Evolutionary conservation across 2,329 filamentous ascomycete genomes (phyloP), one percentile per base, ranked within the genome.

Genomic region (Plectosphaerella sp.): DNA sequence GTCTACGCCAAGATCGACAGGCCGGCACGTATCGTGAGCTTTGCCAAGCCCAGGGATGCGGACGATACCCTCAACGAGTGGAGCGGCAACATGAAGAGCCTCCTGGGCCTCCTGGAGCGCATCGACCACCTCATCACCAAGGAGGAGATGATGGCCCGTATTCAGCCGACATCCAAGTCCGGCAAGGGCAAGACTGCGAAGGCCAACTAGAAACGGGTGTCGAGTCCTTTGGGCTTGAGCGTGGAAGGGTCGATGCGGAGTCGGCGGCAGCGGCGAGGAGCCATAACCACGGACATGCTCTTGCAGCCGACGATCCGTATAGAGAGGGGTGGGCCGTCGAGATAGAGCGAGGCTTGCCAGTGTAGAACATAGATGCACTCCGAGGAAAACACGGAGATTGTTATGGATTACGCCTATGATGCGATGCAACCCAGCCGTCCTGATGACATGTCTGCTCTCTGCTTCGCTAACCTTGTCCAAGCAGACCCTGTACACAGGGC

Each of bases 141-240:
- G 80, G 94, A 99, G 74, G 94, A 99, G 79, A 99, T 99, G 94
- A 99, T 99, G 94, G 94, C 94, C 41, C 83, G 92, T 54, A 97
- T 99, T 64, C 87, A 94, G 70, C 90, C 90, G 6, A 73, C 72
- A 48, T 52, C 54, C 16, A 58, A 58, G 46, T 51, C 35, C 7
- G 62, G 62, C 52, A 71, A 71, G 60, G 61, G 65, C 36, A 71
- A 74, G 64, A 64, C 64, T 16, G 59, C 60, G 15, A 71, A 73
- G 61, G 71, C 68, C 49, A 69, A 70, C 52, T 61, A 61, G 50
- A 50, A 37, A 18, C 16, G 16, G n/a, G 16, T 7, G 41, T 18
- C 41, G 16, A 12, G n/a, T 20, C n/a, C 15, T 20, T n/a, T 43
- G 10, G 16, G 37, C 37, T 39, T 39, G 37, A 16, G 15, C 15